Evolutionary conservation across 495 filamentous ascomycete genomes (phyloP), one percentile per base, ranked within the genome.

Genomic region (Chlorociboria aeruginascens): DNA sequence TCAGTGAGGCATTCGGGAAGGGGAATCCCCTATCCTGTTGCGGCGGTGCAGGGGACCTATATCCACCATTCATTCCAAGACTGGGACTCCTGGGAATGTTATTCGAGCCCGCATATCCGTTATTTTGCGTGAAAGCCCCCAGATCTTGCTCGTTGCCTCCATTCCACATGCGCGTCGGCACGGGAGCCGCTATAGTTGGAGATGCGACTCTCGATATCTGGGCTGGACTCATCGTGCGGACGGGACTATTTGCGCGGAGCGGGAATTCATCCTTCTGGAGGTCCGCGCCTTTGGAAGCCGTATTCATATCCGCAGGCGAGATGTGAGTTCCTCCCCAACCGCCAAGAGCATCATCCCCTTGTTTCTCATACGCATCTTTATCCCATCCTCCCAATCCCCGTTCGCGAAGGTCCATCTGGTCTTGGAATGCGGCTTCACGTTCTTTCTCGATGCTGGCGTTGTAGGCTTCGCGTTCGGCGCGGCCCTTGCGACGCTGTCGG

Each of bases 401-500:
- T 40, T 59, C 52, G 9, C 52, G 49, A 0, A 59, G 49, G 25
- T 51, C 46, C 48, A 59, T 54, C 32, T 56, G 50, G 35, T 59
- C 53, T 17, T 31, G 25, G 35, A 54, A 56, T 2, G 40, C 45
- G 3, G 53, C 47, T 13, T 56, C 47, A 10, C 53, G 57, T 17
- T 59, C 57, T 37, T 51, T 49, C 43, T 60, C 57, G 17, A 56
- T 43, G 35, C 53, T 57, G n/a, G 54, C 51, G 32, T 54, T 55
- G 41, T 60, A 57, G 20, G 40, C 49, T 64, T 85, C 81, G 54
- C 74, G 72, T 58, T 89, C 84, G 25, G 67, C 67, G 50, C 75
- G 71, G 29, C 86, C 86, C 34, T 70, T 68, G 37, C 77, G 71
- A 42, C 85, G 73, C 60, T 87, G 82, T 38, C 69, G 72, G 60